Evolutionary conservation across 768 basidiomycete species (phyloP).

Genomic region (Guyanaporus albipodus): DNA sequence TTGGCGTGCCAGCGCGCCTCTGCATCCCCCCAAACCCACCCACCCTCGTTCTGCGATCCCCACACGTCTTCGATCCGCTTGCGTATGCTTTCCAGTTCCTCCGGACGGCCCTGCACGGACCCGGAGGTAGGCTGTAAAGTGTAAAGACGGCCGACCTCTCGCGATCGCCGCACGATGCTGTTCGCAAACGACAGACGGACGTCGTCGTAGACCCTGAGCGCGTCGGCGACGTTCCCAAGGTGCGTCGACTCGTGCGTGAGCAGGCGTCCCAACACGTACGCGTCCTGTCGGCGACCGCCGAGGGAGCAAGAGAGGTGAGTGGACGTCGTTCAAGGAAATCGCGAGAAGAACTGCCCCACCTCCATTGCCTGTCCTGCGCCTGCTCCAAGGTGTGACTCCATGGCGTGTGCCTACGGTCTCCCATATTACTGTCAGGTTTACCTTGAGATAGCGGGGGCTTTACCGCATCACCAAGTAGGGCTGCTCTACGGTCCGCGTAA

Average conservation of each 20-base stretch:
- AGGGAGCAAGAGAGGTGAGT: too few species aligned
- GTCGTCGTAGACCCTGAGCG: constrained; percentile 31
- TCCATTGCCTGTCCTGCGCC: constrained; percentile 52
- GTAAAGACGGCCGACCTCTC: constrained; percentile 24
- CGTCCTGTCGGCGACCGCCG: constrained; percentile 26
- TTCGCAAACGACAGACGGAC: constrained; percentile 31
- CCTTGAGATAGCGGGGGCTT: constrained; percentile 4
- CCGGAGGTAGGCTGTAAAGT: constrained; percentile 16
- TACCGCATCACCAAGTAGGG: constrained; percentile 48
- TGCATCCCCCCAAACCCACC: constrained; percentile 8
- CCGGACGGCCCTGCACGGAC: background rate
- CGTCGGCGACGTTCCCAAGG: constrained; percentile 19
- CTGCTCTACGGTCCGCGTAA: constrained; percentile 38
- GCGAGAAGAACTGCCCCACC: constrained; percentile 28
- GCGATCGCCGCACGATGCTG: constrained; percentile 15
- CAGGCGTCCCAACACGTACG: constrained; percentile 28
- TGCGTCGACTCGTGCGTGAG: constrained; percentile 23
- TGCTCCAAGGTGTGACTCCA: constrained; percentile 44
- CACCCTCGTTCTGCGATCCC: constrained; percentile 14
- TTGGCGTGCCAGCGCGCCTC: constrained; percentile 9
- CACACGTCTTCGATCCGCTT: constrained; percentile 16
- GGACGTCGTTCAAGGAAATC: too few species aligned
- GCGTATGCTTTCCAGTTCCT: constrained; percentile 11
- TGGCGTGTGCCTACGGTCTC: constrained; percentile 47
- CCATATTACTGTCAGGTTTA: too few species aligned